Base-by-base conservation (phyloP, 1,139 yeast genomes). In the Meyerozyma smithsonii region DNA sequence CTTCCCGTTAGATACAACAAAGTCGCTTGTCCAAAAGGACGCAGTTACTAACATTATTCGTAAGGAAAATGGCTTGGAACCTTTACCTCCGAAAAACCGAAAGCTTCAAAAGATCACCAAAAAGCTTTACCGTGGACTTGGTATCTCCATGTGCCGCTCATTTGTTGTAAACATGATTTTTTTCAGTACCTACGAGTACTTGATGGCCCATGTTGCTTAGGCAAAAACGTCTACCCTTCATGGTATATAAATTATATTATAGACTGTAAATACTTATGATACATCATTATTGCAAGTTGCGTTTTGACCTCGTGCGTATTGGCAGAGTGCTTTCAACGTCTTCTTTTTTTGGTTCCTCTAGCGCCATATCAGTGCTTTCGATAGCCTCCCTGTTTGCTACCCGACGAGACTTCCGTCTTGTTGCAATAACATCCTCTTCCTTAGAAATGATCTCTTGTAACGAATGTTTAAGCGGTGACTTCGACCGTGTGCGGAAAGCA, bases 1-100 rank as follows among this genome's bases (percentile, higher is more conserved):
- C 2, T 87, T 84, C 62, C 96, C 96, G 0, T 58, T 88, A 2
- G 96, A 87, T 56, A 86, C 95, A 0, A 69, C 82, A 44, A 87
- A 88, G 56, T 78, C 90, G 1, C 69, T 81, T 43, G 72, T 79
- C 36, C 96, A 87, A 56, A 76, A 84, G 43, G 94, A 86, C 50
- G 71, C 83, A 8, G 84, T 86, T 28, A 68, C 81, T 16, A 78
- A 80, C 47, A 78, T 82, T n/a, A 62, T 84, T 39, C 61, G 86
- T 35, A 62, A 60, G 37, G 64, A 66, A 42, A 65, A 69, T 39
- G 81, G 81, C 0, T 54, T 69, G 28, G 58, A 56, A 3, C 68
- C 66, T 19, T 41, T 64, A 10, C 66, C 70, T 0, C 44, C 58
- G 2, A 54, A 54, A n/a, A 40, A 53, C 1, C 58, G 75, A 35